Conservation (phyloP, 192 early-diverging fungal species). For the Coemansia sp. region DNA sequence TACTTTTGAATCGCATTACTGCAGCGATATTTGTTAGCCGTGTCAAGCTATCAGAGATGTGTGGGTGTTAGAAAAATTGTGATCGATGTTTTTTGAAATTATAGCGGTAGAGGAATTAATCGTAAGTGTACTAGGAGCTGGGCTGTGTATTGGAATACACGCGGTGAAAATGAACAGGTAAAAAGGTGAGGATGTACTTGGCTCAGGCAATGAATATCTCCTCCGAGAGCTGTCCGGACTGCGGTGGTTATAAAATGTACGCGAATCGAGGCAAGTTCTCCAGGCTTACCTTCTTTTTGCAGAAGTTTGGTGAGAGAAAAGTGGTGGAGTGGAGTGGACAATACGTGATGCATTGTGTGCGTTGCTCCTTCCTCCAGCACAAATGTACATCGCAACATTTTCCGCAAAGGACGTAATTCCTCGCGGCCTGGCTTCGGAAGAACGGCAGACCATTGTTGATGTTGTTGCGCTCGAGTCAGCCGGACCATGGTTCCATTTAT, state of each 20-base stretch:
- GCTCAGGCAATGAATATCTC: background rate
- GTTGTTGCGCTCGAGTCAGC: background rate
- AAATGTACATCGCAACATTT: background rate
- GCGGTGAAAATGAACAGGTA: background rate
- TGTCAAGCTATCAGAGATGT: background rate
- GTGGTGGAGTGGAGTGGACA: conserved; percentile 24
- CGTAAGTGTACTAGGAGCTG: background rate
- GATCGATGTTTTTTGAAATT: background rate
- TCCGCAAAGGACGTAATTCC: background rate
- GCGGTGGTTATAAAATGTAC: background rate
- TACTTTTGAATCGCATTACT: conserved; percentile 30
- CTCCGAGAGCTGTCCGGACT: background rate
- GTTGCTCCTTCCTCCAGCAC: conserved; percentile 9
- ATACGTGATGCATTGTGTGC: conserved; percentile 7
- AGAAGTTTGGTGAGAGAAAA: background rate
- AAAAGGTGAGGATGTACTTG: background rate
- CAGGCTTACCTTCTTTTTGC: background rate
- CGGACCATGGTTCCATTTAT: background rate
- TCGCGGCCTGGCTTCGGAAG: background rate
- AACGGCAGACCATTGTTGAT: background rate
- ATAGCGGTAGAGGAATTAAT: background rate
- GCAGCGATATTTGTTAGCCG: background rate
- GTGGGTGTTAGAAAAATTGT: background rate
- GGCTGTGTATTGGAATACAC: background rate
- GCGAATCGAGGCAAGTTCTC: background rate